Evolutionary conservation across 2,329 filamentous ascomycete species (phyloP).

Genomic region (Rachicladosporium sp.): DNA sequence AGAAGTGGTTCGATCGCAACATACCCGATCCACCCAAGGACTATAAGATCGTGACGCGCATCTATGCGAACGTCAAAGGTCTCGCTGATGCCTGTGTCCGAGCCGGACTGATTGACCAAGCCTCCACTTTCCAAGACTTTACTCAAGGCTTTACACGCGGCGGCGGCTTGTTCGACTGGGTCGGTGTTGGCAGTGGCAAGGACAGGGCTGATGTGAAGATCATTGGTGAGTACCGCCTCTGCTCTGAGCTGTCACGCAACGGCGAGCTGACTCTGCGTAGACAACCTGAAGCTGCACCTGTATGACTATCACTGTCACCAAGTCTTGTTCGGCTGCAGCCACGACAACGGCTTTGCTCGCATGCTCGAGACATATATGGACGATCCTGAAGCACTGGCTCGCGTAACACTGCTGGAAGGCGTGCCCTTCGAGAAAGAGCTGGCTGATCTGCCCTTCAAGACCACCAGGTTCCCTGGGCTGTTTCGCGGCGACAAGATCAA

Average conservation of each 20-base stretch:
- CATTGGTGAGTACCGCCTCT: conserved; percentile 26
- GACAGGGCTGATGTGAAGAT: conserved; percentile 44
- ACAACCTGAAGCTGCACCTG: conserved; percentile 42
- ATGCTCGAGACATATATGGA: conserved; percentile 38
- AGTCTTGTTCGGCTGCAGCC: conserved; percentile 47
- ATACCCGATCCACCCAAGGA: conserved; percentile 20
- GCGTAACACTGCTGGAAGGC: conserved; percentile 45
- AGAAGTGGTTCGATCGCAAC: conserved; percentile 26
- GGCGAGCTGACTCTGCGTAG: conserved; percentile 20
- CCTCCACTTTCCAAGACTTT: conserved; percentile 35
- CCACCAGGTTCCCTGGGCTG: conserved; percentile 38
- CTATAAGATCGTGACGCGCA: conserved; percentile 35
- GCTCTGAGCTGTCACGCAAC: too few relatives aligned
- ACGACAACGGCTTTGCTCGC: conserved; percentile 42
- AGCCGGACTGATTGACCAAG: background rate
- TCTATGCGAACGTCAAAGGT: conserved; percentile 34
- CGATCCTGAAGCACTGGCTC: conserved; percentile 29
- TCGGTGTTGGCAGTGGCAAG: conserved; percentile 48
- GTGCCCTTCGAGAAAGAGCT: conserved; percentile 44
- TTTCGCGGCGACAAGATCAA: conserved; percentile 42
- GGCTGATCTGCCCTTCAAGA: conserved; percentile 36
- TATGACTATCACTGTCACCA: conserved; percentile 49
- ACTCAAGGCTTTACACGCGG: conserved; percentile 46
- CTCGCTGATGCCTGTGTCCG: conserved; percentile 30
- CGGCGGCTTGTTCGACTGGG: conserved; percentile 46